Base-by-base conservation (phyloP, 129 eudicot species). In the Lactuca saligna region DNA sequence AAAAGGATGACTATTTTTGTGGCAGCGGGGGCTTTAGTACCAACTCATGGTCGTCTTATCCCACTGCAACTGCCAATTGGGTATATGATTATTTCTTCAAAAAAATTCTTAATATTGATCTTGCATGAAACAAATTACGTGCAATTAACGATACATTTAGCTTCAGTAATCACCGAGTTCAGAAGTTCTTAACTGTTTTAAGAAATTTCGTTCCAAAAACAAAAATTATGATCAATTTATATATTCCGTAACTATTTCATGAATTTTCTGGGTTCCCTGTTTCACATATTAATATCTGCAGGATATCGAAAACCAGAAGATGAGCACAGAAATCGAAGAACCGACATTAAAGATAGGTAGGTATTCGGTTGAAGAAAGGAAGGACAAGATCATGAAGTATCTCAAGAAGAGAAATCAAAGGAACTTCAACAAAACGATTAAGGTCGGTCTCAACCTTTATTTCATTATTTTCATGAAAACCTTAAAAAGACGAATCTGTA, bases 401-500 rank as follows among this genome's bases (percentile, higher is more conserved):
- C 83, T 92, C 29, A 92, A 89, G 81, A 92, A 92, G 78, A 81
- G 95, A 86, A 89, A 86, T 66, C 96, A 89, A 70, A 92, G 98
- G 63, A 92, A 92, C 71, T 92, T 92, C 77, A 87, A 84, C 72
- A 92, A 92, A 73, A 92, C 98, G 17, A 89, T 92, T 70, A 92
- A 92, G 96, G 98, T 86, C 11, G 56, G 17, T 54, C 20, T 70
- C 13, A 16, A 65, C 50, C 50, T 12, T 32, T 25, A 50, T 54
- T 71, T 16, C n/a, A 0, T 15, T 15, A 0, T 5, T 56, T 7
- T 61, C 15, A 9, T 44, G 11, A 14, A 54, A 15, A 74, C 66
- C 46, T 32, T 37, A 31, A 29, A 53, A 53, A n/a, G 49, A 9
- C 13, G 13, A 2, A 42, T 42, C 5, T 3, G 7, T 46, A 46